Percentiles rank a stretch among this genome's conserved stretches.
Evolutionary conservation across 2,329 filamentous ascomycete species (phyloP).

Genomic region (Thielaviopsis ethacetica): DNA sequence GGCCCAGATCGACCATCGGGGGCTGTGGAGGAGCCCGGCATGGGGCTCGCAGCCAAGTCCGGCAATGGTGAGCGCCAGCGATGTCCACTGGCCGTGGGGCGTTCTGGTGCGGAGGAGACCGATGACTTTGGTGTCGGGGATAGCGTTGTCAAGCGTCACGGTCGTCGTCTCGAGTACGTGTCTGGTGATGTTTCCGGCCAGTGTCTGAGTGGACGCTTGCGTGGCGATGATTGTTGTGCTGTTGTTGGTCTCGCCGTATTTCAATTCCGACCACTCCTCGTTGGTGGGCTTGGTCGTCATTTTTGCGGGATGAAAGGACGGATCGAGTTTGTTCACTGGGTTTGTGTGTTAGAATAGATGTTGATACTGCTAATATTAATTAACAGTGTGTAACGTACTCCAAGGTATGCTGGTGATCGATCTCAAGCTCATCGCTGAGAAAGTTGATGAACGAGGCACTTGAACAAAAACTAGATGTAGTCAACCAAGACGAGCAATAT

Average conservation of each 20-base stretch:
- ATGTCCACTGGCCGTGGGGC: not conserved
- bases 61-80: not conserved
- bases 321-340: no score
- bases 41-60: not conserved
- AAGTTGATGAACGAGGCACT: no score
- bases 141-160: not conserved
- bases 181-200: not conserved
- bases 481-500: no score
- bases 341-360: no score
- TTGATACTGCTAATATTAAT: no score
- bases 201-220: not conserved
- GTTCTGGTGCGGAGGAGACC: not conserved
- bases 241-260: not conserved
- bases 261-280: not conserved
- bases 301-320: no score
- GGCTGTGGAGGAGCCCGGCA: slow-evolving; percentile 16
- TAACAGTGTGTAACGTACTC: no score
- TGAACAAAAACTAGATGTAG: no score
- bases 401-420: no score
- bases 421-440: no score
- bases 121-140: not conserved
- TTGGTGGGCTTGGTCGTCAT: not conserved
- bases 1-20: slow-evolving; percentile 18
- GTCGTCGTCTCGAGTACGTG: not conserved
- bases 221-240: not conserved